Percentiles rank a stretch among this genome's conserved stretches.
phyloP scores from a whole-genome alignment of 352 stramenopile species.

The Globisporangium radiosum region DNA sequence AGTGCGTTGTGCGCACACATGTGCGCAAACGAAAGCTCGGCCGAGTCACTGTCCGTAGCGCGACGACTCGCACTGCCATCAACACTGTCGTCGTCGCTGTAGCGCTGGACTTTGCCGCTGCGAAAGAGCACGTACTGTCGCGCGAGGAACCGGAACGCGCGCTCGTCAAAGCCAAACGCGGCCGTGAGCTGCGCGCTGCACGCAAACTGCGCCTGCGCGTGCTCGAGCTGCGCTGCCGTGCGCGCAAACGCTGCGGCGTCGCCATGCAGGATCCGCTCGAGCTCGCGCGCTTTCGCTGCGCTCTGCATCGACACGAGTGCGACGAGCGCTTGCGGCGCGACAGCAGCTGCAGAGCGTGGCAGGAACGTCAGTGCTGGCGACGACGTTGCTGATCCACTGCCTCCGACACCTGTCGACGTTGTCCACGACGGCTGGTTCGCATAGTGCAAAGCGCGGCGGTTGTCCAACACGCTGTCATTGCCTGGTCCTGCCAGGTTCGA shows the following conservation, averaged over 20 bases:
- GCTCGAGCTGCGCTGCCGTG: conserved; percentile 41
- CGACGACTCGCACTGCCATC: too few species aligned
- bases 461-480: conserved; percentile 5
- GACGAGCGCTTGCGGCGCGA: conserved; percentile 47
- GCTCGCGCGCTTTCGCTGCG: conserved; percentile 42
- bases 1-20: conserved; percentile 83
- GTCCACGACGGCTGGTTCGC: conserved; percentile 14
- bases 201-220: conserved; percentile 61
- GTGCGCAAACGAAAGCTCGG: conserved; percentile 45
- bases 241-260: conserved; percentile 53
- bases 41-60: not conserved
- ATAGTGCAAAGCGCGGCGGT: conserved; percentile 12
- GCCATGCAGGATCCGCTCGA: conserved; percentile 68
- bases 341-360: not conserved
- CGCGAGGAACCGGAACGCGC: conserved; percentile 78
- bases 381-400: conserved; percentile 11
- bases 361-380: conserved; percentile 37
- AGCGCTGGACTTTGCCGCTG: conserved; percentile 2
- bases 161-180: conserved; percentile 82
- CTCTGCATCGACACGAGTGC: conserved; percentile 74
- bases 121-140: conserved; percentile 61
- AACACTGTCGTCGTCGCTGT: conserved; percentile 1
- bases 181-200: conserved; percentile 64
- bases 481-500: conserved; percentile 2
- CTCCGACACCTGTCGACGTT: too few species aligned